Conservation (phyloP, 164 flowering plant species). For the Annona squamosa region DNA sequence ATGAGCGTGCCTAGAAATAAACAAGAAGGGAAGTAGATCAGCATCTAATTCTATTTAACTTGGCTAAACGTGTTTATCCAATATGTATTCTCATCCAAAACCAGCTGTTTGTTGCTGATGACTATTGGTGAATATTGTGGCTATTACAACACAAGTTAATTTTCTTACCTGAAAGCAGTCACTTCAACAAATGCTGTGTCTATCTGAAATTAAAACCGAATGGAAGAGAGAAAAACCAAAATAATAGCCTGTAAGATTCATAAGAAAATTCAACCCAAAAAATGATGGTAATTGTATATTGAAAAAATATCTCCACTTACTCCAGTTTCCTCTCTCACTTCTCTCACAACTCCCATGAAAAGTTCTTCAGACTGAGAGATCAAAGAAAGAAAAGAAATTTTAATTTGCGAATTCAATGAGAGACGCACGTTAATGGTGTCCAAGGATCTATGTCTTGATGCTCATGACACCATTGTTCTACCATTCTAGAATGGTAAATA, state of each 20-base stretch:
- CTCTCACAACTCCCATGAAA: conserved; percentile 53
- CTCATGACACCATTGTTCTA: too few species aligned
- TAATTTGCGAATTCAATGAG: neutral
- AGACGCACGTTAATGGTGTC: neutral
- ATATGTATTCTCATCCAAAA: too few species aligned
- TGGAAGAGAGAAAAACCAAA: neutral
- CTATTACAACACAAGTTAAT: neutral
- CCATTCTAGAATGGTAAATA: too few species aligned
- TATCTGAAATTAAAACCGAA: conserved; percentile 24
- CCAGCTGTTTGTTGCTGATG: too few species aligned
- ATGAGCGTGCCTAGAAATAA: conserved; percentile 44
- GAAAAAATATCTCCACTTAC: conserved; percentile 26
- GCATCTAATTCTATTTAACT: neutral
- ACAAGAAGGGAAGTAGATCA: neutral
- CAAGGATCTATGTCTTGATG: too few species aligned
- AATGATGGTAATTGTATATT: neutral
- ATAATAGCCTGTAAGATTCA: neutral
- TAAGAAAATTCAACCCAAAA: neutral
- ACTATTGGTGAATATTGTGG: neutral
- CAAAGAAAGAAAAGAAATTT: neutral
- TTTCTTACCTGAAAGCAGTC: conserved; percentile 50
- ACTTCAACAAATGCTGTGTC: conserved; percentile 48
- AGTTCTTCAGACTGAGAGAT: conserved; percentile 54
- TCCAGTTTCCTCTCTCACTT: conserved; percentile 73
- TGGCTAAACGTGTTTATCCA: too few species aligned